Conservation (phyloP, 2,329 filamentous ascomycete species). For the Cyclaneusma minus region DNA sequence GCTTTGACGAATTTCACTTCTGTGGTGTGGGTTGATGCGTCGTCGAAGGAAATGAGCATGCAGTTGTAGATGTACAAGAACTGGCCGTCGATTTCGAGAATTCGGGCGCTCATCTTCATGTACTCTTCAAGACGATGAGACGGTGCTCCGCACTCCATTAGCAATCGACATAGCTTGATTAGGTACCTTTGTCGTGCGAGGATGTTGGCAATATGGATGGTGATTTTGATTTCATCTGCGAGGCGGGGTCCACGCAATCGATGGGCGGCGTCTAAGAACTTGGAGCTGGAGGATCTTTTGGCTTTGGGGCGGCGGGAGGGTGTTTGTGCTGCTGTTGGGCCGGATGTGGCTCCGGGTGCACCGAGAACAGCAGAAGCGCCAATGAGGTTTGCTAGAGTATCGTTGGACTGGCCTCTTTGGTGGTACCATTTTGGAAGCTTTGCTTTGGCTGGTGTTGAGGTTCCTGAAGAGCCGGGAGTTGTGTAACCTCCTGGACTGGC, state of each 20-base stretch:
- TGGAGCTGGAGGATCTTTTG: constrained; percentile 12
- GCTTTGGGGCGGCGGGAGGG: constrained; percentile 12
- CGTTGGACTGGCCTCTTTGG: constrained; percentile 27
- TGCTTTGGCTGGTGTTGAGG: constrained; percentile 15
- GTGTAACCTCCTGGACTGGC: constrained; percentile 17
- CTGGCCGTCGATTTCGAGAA: constrained; percentile 76
- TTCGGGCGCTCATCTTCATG: constrained; percentile 77
- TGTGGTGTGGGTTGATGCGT: constrained; percentile 57
- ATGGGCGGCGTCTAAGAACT: constrained; percentile 10
- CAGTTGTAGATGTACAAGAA: constrained; percentile 83
- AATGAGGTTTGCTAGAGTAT: constrained; percentile 33
- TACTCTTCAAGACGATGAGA: constrained; percentile 88
- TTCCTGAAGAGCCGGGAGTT: constrained; percentile 27
- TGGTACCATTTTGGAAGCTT: constrained; percentile 20
- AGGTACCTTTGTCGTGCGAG: constrained; percentile 72
- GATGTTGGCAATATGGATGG: constrained; percentile 47
- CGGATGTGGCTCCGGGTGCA: constrained; percentile 29
- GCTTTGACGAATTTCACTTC: constrained; percentile 62
- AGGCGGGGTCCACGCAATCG: constrained; percentile 11
- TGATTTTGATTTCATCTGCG: constrained; percentile 28
- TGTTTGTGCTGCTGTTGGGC: constrained; percentile 27
- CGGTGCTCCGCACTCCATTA: constrained; percentile 84
- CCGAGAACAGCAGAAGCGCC: constrained; percentile 38
- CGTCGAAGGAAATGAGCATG: constrained; percentile 89
- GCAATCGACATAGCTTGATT: constrained; percentile 64